These are phyloP conservation scores for Lolium multiflorum DNA, from an alignment of 176 grass and related monocot genomes.

Conservation along the genomic window DNA sequence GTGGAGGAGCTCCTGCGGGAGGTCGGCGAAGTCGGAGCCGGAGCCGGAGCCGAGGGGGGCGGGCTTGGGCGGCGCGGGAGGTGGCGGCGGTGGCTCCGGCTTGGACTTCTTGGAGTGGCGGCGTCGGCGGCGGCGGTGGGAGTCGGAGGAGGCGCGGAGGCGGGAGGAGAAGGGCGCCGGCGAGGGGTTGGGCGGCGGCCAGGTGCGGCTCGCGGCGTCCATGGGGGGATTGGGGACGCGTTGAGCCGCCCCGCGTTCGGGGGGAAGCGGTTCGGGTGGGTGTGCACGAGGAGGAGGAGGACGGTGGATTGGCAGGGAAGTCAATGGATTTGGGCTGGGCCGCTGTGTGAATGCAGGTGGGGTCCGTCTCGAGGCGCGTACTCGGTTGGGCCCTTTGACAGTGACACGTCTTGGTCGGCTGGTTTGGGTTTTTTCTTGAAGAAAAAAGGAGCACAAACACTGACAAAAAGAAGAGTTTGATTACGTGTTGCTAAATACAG, in stretches of 20 bases:
- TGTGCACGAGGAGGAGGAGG: background rate
- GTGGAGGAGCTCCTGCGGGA: slow-evolving; percentile 62
- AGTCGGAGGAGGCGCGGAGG: background rate
- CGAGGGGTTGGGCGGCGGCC: slow-evolving; percentile 48
- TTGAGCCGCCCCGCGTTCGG: slow-evolving; percentile 27
- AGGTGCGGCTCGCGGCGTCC: slow-evolving; percentile 58
- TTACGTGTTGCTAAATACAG: too few relatives aligned
- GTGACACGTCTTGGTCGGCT: background rate
- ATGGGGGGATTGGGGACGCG: slow-evolving; percentile 28
- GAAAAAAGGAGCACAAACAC: background rate
- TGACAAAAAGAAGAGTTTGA: background rate
- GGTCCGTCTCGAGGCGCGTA: background rate
- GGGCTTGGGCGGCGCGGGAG: background rate
- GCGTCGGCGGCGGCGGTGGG: background rate
- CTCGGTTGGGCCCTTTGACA: background rate
- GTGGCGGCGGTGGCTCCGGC: background rate
- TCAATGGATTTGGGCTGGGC: background rate
- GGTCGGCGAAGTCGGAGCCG: slow-evolving; percentile 42
- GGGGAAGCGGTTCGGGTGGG: background rate
- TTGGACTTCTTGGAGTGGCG: slow-evolving; percentile 44
- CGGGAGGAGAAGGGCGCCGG: slow-evolving; percentile 50
- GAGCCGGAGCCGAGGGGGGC: background rate
- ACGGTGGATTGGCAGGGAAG: background rate
- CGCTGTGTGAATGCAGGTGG: background rate
- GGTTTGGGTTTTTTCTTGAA: background rate